Conservation (phyloP, 2,329 filamentous ascomycete species). For the Trichophyton equinum region DNA sequence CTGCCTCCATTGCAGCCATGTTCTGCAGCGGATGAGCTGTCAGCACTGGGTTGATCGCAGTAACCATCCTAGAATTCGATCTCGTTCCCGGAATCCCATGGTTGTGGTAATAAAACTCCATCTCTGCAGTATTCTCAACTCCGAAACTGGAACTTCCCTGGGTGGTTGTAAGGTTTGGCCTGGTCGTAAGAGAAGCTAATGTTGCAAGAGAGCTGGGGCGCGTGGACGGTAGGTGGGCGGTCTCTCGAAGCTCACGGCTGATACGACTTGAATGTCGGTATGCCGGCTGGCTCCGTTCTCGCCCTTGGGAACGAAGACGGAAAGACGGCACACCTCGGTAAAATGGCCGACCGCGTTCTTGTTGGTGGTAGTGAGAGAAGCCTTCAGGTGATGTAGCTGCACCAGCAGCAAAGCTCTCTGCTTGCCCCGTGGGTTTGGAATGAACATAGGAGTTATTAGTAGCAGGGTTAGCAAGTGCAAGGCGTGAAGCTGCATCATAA, state of each 20-base stretch:
- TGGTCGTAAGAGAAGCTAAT: conserved; percentile 3
- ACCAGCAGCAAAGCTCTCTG: not conserved
- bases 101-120: conserved; percentile 8
- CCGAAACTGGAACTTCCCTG: conserved; percentile 8
- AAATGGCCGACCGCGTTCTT: not conserved
- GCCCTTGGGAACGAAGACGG: not conserved
- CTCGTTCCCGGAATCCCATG: conserved; percentile 5
- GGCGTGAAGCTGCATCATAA: not conserved
- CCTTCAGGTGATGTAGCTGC: not conserved
- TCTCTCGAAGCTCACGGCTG: conserved; percentile 7
- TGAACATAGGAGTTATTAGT: not conserved
- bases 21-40: conserved; percentile 10
- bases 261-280: not conserved
- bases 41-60: not conserved
- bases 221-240: not conserved
- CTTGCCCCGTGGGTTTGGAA: not conserved
- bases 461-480: not conserved
- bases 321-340: not conserved
- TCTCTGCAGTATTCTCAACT: conserved; percentile 1
- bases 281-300: not conserved
- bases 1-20: conserved; percentile 8
- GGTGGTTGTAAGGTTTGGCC: conserved; percentile 15
- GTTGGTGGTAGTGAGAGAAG: not conserved
- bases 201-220: conserved; percentile 5
- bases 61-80: conserved; percentile 7